Evolutionary conservation across 805 yeast genomes (phyloP).

Genomic region (Candida boleticola): DNA sequence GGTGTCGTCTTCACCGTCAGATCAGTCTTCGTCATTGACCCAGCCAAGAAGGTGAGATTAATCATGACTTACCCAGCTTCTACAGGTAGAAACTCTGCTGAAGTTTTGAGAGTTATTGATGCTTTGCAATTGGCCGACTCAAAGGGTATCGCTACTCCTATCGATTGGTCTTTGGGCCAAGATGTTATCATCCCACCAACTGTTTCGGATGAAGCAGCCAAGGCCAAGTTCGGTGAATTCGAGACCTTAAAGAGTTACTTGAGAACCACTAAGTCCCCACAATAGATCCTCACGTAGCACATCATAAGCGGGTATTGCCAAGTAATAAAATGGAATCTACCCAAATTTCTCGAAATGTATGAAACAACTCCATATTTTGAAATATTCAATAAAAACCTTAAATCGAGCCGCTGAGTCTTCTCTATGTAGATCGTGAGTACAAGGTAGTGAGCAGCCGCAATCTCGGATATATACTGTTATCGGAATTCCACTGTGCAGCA

Average conservation of each 20-base stretch:
- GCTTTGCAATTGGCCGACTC: conserved; percentile 84
- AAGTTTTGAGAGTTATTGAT: conserved; percentile 86
- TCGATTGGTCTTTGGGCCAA: conserved; percentile 85
- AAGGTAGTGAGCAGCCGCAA: too few relatives aligned
- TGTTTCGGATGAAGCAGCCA: conserved; percentile 72
- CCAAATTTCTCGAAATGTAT: too few relatives aligned
- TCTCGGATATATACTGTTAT: too few relatives aligned
- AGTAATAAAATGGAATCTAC: too few relatives aligned
- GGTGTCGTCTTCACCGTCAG: conserved; percentile 50
- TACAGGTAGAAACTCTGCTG: conserved; percentile 90
- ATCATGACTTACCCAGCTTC: conserved; percentile 90
- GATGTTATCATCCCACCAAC: conserved; percentile 92
- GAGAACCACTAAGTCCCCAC: conserved; percentile 45
- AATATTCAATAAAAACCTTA: too few relatives aligned
- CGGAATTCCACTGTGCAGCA: too few relatives aligned
- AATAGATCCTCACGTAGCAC: background rate
- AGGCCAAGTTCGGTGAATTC: conserved; percentile 56
- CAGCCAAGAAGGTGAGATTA: conserved; percentile 82
- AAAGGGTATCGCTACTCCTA: conserved; percentile 84
- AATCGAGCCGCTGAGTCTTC: too few relatives aligned
- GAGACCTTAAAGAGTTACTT: conserved; percentile 61
- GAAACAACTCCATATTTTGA: too few relatives aligned
- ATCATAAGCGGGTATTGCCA: too few relatives aligned
- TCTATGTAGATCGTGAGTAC: too few relatives aligned
- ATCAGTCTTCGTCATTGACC: conserved; percentile 90